Evolutionary conservation across 306 rosid species (phyloP).

Genomic region (Trifolium fragiferum): DNA sequence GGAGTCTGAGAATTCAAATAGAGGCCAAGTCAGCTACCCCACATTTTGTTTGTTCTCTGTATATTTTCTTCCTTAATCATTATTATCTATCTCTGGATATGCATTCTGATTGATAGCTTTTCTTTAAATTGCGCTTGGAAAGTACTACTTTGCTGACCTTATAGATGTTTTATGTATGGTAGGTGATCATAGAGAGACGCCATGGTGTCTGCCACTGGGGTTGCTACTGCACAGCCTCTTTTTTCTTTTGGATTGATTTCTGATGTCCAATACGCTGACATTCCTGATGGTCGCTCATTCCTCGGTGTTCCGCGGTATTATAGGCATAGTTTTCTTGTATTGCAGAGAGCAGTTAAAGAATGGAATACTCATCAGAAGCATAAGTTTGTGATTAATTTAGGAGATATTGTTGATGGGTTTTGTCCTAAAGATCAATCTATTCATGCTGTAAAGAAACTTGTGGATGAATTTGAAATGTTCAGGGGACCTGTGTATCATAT

Average conservation of each 20-base stretch:
- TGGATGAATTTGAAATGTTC: conserved; percentile 65
- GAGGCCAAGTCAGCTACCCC: neutral
- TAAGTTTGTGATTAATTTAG: conserved; percentile 72
- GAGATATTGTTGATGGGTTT: conserved; percentile 91
- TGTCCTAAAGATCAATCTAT: conserved; percentile 82
- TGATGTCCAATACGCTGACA: conserved; percentile 92
- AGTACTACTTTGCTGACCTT: conserved; percentile 35
- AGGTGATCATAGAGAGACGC: conserved; percentile 48
- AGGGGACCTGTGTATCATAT: conserved; percentile 76
- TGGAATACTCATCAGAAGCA: conserved; percentile 76
- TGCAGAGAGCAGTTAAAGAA: conserved; percentile 75
- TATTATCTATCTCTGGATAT: conserved; percentile 7
- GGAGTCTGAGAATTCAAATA: neutral
- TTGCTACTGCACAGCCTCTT: conserved; percentile 53
- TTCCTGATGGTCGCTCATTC: conserved; percentile 87
- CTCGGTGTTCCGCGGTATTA: conserved; percentile 86
- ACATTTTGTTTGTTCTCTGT: conserved; percentile 17
- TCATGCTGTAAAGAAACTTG: conserved; percentile 60
- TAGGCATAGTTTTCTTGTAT: conserved; percentile 71
- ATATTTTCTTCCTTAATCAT: conserved; percentile 19
- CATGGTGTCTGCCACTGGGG: conserved; percentile 63
- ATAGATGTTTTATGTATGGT: conserved; percentile 35
- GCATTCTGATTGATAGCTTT: conserved; percentile 22
- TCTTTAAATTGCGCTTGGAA: conserved; percentile 33
- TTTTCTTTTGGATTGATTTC: conserved; percentile 90